phyloP scores from a whole-genome alignment of 2,329 filamentous ascomycete genomes.

The Gyromitra esculenta region DNA sequence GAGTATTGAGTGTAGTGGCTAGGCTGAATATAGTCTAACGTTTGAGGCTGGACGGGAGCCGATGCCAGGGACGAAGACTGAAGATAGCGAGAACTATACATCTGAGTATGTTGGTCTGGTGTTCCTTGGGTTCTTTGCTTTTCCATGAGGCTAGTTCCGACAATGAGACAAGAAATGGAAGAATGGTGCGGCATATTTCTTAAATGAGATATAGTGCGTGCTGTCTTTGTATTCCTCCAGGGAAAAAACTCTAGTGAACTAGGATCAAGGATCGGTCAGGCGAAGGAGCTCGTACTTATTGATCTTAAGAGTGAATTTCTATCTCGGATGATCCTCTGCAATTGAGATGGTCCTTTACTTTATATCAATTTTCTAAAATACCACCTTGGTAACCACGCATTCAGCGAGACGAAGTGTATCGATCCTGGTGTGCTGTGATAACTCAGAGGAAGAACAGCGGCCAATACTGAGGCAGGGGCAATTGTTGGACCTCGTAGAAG shows the following conservation, averaged over 20 bases:
- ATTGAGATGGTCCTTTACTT: not conserved
- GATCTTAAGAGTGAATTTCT: not conserved
- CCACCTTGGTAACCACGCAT: not conserved
- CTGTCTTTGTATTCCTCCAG: not conserved
- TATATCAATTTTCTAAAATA: conserved; percentile 1
- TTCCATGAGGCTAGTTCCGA: not conserved
- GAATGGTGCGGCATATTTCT: not conserved
- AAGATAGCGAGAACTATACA: not conserved
- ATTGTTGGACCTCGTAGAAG: not conserved
- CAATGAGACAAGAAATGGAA: not conserved
- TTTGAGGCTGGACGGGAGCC: not conserved
- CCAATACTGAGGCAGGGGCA: not conserved
- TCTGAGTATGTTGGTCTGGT: not conserved
- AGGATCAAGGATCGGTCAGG: not conserved
- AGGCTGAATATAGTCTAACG: no score
- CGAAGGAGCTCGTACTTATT: not conserved
- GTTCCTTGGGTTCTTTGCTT: not conserved
- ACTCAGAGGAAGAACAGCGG: not conserved
- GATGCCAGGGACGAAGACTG: not conserved
- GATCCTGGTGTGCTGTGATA: not conserved
- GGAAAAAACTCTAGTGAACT: not conserved
- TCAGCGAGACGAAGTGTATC: not conserved
- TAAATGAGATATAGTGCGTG: not conserved
- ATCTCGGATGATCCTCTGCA: not conserved
- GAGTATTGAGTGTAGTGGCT: not conserved